Percentiles rank a stretch among this genome's conserved stretches.
These are phyloP conservation scores for Spergularia bocconei DNA, from an alignment of 148 eudicot species.

Conservation along the genomic window DNA sequence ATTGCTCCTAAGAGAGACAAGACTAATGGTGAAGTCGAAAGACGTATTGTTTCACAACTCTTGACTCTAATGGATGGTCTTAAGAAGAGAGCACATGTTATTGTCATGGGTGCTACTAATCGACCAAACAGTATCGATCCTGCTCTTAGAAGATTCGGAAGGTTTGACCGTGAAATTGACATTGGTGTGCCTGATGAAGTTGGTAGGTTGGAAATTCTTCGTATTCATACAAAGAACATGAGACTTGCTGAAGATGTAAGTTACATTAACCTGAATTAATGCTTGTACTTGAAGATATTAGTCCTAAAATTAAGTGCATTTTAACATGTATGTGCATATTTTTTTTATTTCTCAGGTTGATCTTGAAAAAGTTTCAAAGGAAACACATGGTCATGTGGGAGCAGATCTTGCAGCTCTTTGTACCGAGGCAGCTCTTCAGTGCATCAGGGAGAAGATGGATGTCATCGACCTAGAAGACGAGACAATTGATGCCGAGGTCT, in stretches of 20 bases:
- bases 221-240: conserved; percentile 54
- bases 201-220: conserved; percentile 45
- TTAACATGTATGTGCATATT: not conserved
- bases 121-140: conserved; percentile 47
- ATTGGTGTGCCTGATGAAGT: conserved; percentile 48
- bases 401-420: conserved; percentile 47
- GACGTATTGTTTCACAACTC: conserved; percentile 34
- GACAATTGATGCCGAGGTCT: conserved; percentile 42
- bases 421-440: conserved; percentile 47
- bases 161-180: conserved; percentile 43
- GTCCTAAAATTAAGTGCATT: not conserved
- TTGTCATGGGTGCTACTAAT: conserved; percentile 47
- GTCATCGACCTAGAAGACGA: conserved; percentile 48
- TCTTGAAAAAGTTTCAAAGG: conserved; percentile 37
- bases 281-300: not conserved
- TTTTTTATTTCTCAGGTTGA: conserved; percentile 31
- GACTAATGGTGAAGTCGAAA: conserved; percentile 46
- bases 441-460: conserved; percentile 48
- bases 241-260: conserved; percentile 40
- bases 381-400: conserved; percentile 47
- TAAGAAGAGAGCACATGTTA: conserved; percentile 43
- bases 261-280: no score
- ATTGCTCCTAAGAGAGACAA: conserved; percentile 51
- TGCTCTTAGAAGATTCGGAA: conserved; percentile 44
- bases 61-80: conserved; percentile 45